Percentiles rank a stretch among this genome's conserved stretches.
phyloP scores from a whole-genome alignment of 2,329 filamentous ascomycete species.

The Myriosclerotinia scirpicola region DNA sequence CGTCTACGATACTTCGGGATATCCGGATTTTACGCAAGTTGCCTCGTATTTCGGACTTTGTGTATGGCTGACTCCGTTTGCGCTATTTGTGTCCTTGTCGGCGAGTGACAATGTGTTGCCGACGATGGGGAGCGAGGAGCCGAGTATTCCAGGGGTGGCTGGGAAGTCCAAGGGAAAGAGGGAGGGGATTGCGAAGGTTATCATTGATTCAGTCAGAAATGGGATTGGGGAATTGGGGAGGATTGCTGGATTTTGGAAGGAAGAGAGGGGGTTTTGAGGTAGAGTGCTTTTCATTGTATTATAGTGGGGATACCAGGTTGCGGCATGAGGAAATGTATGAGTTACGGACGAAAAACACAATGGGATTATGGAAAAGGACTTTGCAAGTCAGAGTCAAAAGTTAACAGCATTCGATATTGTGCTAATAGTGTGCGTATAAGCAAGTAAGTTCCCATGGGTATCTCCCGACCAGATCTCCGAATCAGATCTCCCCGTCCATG shows the following conservation, averaged over 20 bases:
- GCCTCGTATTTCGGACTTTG: conserved; percentile 95
- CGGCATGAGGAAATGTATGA: conserved; percentile 10
- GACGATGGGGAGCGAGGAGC: conserved; percentile 77
- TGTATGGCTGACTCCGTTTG: conserved; percentile 95
- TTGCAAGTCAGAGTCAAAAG: background rate
- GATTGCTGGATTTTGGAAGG: conserved; percentile 36
- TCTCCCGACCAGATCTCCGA: conserved; percentile 25
- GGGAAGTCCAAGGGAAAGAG: conserved; percentile 51
- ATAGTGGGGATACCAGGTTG: conserved; percentile 5
- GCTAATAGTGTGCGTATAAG: conserved; percentile 16
- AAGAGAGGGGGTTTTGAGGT: conserved; percentile 36
- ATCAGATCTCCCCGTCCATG: background rate
- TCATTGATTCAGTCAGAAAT: conserved; percentile 59
- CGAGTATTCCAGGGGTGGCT: conserved; percentile 41
- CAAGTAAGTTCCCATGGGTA: conserved; percentile 29
- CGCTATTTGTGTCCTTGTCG: conserved; percentile 89
- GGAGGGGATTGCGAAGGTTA: conserved; percentile 65
- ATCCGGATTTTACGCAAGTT: conserved; percentile 89
- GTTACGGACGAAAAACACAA: background rate
- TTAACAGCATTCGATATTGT: conserved; percentile 4
- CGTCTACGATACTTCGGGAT: conserved; percentile 61
- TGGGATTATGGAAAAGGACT: background rate
- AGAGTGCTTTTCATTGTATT: conserved; percentile 21
- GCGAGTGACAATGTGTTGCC: conserved; percentile 94
- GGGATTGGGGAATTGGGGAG: conserved; percentile 46